A percentile compares a stretch with the other conserved stretches of the same genome.
Conservation (phyloP, 352 stramenopile genomes). For the Pythium graminicola region DNA sequence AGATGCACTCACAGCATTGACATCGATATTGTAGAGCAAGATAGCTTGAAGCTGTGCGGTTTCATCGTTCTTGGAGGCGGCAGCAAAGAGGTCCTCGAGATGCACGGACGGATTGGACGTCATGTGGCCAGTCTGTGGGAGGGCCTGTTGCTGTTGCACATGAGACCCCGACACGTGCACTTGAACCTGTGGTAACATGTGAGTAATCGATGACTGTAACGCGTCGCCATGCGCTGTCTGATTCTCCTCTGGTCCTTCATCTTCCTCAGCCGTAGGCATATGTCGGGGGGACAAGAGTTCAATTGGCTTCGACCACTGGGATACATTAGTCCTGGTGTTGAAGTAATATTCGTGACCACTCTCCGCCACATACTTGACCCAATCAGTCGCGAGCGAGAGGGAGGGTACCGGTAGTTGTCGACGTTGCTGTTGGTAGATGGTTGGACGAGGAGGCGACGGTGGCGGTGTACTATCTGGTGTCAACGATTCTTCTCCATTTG, state of each 20-base stretch:
- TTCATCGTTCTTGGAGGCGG: slow-evolving; percentile 21
- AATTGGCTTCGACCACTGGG: slow-evolving; percentile 45
- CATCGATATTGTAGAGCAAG: slow-evolving; percentile 31
- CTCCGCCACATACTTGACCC: slow-evolving; percentile 33
- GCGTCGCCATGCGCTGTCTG: background rate
- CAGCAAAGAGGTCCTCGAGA: slow-evolving; percentile 23
- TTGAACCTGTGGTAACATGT: background rate
- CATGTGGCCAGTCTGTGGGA: background rate
- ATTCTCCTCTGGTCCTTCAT: background rate
- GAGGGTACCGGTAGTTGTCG: background rate
- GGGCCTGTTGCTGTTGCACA: background rate
- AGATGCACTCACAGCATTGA: slow-evolving; percentile 28
- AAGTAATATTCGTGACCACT: slow-evolving; percentile 66
- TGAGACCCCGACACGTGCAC: background rate
- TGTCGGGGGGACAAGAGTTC: slow-evolving; percentile 11
- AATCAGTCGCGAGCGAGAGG: slow-evolving; percentile 1
- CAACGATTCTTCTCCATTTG: slow-evolving; percentile 11
- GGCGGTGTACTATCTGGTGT: slow-evolving; percentile 21
- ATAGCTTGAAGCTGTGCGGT: slow-evolving; percentile 30
- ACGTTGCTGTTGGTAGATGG: background rate
- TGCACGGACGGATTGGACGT: background rate
- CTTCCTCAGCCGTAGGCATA: background rate
- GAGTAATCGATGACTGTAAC: background rate
- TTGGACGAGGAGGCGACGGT: slow-evolving; percentile 7
- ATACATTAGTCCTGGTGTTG: slow-evolving; percentile 47